Percentiles rank a stretch among this genome's conserved stretches.
phyloP scores from a whole-genome alignment of 345 rosid genomes.

The Brassica cretica region DNA sequence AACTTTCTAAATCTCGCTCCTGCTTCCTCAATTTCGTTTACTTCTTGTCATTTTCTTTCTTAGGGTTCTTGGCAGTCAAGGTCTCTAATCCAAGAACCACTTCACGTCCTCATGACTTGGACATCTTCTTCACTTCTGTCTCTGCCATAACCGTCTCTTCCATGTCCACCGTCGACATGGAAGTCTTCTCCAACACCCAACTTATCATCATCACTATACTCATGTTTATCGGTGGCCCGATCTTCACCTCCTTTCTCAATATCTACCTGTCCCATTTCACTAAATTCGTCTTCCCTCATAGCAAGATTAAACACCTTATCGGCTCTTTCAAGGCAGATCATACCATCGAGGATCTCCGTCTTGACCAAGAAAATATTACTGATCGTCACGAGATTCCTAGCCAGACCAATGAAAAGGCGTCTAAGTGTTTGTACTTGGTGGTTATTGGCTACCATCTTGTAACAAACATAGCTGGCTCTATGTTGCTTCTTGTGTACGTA shows the following conservation, averaged over 20 bases:
- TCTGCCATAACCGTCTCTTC: constrained; percentile 68
- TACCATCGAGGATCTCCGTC: not conserved
- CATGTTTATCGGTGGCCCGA: constrained; percentile 64
- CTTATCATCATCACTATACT: constrained; percentile 54
- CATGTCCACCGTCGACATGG: constrained; percentile 83
- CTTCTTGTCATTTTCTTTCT: constrained; percentile 38
- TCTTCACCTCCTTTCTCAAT: constrained; percentile 57
- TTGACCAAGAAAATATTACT: constrained; percentile 5
- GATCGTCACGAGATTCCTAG: not conserved
- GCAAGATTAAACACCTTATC: constrained; percentile 14
- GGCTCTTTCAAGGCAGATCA: not conserved
- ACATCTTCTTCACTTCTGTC: constrained; percentile 70
- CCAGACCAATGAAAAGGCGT: constrained; percentile 19
- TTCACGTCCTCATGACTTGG: constrained; percentile 44
- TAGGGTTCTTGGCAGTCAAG: constrained; percentile 45
- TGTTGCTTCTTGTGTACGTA: constrained; percentile 42
- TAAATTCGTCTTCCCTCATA: constrained; percentile 17
- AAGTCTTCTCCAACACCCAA: constrained; percentile 68
- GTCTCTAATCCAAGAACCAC: constrained; percentile 44
- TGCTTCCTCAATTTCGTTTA: constrained; percentile 48
- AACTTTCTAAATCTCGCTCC: constrained; percentile 4
- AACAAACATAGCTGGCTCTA: constrained; percentile 43
- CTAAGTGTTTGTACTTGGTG: constrained; percentile 42
- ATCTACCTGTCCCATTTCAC: constrained; percentile 29
- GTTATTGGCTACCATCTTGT: constrained; percentile 49